A percentile compares a stretch with the other conserved stretches of the same genome.
phyloP scores from a whole-genome alignment of 192 early-diverging fungal genomes.

The Coemansia sp. region DNA sequence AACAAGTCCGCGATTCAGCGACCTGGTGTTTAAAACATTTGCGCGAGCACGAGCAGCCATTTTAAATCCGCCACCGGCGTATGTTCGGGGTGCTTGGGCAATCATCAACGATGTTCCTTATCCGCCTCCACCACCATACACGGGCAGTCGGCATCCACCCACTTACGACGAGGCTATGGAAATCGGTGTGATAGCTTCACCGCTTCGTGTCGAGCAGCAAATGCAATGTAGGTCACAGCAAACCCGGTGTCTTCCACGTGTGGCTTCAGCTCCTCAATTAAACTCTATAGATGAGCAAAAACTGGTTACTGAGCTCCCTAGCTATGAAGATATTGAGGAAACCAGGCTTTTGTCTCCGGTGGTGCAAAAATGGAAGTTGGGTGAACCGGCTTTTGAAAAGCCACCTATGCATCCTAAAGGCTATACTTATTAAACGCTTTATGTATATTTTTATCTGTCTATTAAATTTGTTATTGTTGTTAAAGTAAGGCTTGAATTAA shows the following conservation, averaged over 20 bases:
- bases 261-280: conserved; percentile 21
- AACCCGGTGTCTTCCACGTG: conserved; percentile 4
- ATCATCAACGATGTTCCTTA: conserved; percentile 53
- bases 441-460: background rate
- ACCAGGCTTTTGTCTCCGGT: conserved; percentile 19
- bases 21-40: conserved; percentile 24
- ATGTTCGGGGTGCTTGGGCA: conserved; percentile 45
- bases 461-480: background rate
- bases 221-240: conserved; percentile 6
- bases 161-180: conserved; percentile 47
- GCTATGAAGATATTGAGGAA: conserved; percentile 19
- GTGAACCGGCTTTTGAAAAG: conserved; percentile 44
- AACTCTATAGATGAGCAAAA: background rate
- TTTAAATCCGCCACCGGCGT: conserved; percentile 22
- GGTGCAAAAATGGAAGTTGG: conserved; percentile 35
- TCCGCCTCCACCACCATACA: conserved; percentile 47
- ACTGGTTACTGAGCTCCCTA: conserved; percentile 11
- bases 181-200: conserved; percentile 51
- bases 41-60: conserved; percentile 30
- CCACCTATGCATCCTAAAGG: conserved; percentile 32
- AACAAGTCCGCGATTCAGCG: conserved; percentile 12
- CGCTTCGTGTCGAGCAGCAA: conserved; percentile 40
- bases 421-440: background rate
- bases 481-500: too few relatives aligned
- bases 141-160: conserved; percentile 45